Base-by-base conservation (phyloP, 768 basidiomycete species). In the Thelephora ganbajun region DNA sequence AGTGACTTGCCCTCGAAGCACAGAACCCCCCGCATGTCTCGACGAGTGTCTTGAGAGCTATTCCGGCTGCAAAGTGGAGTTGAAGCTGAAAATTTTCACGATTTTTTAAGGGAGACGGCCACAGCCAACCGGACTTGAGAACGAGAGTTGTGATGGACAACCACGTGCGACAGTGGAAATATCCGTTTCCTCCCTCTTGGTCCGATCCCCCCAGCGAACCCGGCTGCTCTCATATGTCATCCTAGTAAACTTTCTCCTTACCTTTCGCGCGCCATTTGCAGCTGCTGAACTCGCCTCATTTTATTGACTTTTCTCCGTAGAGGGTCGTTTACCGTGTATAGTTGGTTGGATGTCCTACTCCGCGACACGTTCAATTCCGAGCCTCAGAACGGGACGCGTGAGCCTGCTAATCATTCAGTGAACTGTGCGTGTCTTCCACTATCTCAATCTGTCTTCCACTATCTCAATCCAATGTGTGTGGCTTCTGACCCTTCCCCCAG, bases 231-330 rank as follows among this genome's bases (percentile, higher is more conserved):
- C 26, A 30, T 13, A 22, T 16, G 39, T 41, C 39, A 18, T 41
- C 39, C 39, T 41, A 14, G 39, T 41, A 14, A 9, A 14, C 16
- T 14, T 41, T 41, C 2, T 7, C 22, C 4, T 1, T 6, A 14
- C 9, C 18, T 14, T 14, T 16, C 22, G 39, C 14, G 39, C 6
- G 12, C 26, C 26, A 30, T 30, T 30, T 4, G 26, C 26, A 30
- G 26, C 26, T 41, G 39, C 16, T 9, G 20, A n/a, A 16, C 39
- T 41, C 48, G 33, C 33, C 51, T 51, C 48, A 50, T 51, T 39
- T 39, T 56, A 30, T 23, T 5, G 3, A 11, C 19, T 22, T 14
- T 14, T 9, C 26, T 9, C 26, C 26, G 26, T 14, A 41, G 39
- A 41, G 22, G 22, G 16, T 41, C 39, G 39, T 41, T n/a, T 18